A percentile compares a stretch with the other conserved stretches of the same genome.
Conservation (phyloP, 441 rosid genomes). For the Populus hybrid region DNA sequence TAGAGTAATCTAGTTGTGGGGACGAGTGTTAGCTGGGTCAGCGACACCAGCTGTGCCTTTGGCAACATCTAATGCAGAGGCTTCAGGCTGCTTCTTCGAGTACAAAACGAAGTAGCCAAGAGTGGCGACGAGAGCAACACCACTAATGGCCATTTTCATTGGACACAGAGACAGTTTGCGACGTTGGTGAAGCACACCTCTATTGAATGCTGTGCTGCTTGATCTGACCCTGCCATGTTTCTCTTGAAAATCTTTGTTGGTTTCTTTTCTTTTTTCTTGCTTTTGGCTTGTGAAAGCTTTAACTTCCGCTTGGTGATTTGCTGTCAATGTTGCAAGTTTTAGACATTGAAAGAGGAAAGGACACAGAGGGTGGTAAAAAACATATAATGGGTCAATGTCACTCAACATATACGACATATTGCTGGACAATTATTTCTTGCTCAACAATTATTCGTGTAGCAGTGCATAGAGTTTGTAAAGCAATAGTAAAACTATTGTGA, state of each 20-base stretch:
- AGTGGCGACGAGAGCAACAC: conserved; percentile 23
- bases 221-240: conserved; percentile 33
- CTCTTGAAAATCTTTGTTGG: neutral
- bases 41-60: conserved; percentile 44
- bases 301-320: neutral
- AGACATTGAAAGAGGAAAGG: neutral
- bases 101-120: too few species aligned
- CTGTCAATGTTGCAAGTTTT: neutral
- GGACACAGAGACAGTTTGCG: conserved; percentile 21
- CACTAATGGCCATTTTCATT: conserved; percentile 32
- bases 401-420: neutral
- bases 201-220: conserved; percentile 27
- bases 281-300: neutral
- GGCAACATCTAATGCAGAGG: conserved; percentile 62
- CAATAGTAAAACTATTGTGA: neutral
- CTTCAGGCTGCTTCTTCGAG: conserved; percentile 63
- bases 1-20: conserved; percentile 23
- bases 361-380: neutral
- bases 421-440: neutral
- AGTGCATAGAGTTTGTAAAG: neutral
- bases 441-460: neutral
- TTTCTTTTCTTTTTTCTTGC: neutral
- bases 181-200: conserved; percentile 43
- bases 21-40: conserved; percentile 40
- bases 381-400: too few species aligned